Evolutionary conservation across 148 eudicot genomes (phyloP).

Genomic region (Fagopyrum homotropicum): DNA sequence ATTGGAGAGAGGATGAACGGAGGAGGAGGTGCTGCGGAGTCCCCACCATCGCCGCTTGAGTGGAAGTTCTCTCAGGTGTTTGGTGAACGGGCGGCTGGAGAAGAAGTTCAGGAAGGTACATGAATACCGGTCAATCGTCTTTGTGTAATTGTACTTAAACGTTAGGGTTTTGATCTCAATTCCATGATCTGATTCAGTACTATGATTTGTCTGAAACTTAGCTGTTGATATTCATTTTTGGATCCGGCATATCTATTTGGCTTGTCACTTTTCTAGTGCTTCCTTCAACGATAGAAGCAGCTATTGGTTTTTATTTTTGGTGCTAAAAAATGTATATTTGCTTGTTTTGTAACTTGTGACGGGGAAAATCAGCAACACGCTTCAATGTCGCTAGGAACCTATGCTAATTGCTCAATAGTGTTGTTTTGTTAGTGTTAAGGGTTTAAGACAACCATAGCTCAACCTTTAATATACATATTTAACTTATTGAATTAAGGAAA

Average conservation of each 20-base stretch:
- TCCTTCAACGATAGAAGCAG: neutral
- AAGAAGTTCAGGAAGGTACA: slow-evolving; percentile 93
- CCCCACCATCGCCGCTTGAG: slow-evolving; percentile 61
- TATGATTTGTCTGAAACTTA: neutral
- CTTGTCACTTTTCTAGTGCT: neutral
- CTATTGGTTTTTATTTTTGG: neutral
- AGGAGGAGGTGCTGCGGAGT: slow-evolving; percentile 32
- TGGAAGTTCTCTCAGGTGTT: slow-evolving; percentile 97
- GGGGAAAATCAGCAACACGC: neutral
- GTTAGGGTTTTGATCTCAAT: slow-evolving; percentile 17
- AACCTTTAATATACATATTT: neutral
- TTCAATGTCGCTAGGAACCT: neutral
- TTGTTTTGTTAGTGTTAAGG: neutral
- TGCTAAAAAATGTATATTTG: neutral
- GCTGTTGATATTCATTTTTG: neutral
- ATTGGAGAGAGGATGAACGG: slow-evolving; percentile 47
- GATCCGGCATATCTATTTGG: neutral
- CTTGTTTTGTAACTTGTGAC: neutral
- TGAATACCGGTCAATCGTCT: neutral
- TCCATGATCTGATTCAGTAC: neutral
- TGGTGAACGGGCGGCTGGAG: slow-evolving; percentile 85
- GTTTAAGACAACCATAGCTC: neutral
- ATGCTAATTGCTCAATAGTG: neutral
- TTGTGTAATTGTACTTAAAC: neutral
- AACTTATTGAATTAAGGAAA: neutral